Evolutionary conservation across 2,329 filamentous ascomycete species (phyloP), one percentile per base, ranked within the genome.

Genomic region (Aspergillus sp.): DNA sequence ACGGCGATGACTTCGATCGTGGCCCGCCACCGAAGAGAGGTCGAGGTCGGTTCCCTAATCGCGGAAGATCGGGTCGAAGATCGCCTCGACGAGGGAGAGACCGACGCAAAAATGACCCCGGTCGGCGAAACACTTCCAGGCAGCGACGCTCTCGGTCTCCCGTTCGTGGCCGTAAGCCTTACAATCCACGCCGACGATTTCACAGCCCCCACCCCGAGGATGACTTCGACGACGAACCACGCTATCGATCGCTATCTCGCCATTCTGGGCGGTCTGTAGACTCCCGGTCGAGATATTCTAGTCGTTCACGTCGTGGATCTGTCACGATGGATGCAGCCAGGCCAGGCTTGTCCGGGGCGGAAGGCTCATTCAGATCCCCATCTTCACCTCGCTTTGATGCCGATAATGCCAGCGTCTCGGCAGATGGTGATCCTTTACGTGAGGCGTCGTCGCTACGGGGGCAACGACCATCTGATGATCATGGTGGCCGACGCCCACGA

Each of bases 1-100:
- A 64, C 34, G 64, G 66, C 53, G 64, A 69, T 54, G 70, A 67
- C 58, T 71, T 70, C 48, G 70, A 71, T 58, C 68, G 73, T 50
- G 70, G 72, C 44, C 66, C 64, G 45, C 59, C 65, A 42, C 67
- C 65, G 53, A 68, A 67, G 54, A 65, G 65, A 51, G 67, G 74
- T 54, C 66, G 72, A 31, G 63, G 70, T 36, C 66, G 64, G 50
- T 68, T 68, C 36, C 61, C 64, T 36, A 65, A 64, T 25, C 69
- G 69, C 44, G 66, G 66, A 53, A 59, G 58, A 41, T 65, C 68
- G 42, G 64, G 69, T 52, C 61, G 65, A 53, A 64, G 65, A 49
- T 69, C 67, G 45, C 65, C 71, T 44, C 63, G 68, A 54, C 64
- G 69, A 48, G 70, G 68, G 34, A 66, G 64, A 38, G 70, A 68